Percentiles rank a stretch among this genome's conserved stretches.
Conservation (phyloP, 2,329 filamentous ascomycete species). For the Verticillium nubilum region DNA sequence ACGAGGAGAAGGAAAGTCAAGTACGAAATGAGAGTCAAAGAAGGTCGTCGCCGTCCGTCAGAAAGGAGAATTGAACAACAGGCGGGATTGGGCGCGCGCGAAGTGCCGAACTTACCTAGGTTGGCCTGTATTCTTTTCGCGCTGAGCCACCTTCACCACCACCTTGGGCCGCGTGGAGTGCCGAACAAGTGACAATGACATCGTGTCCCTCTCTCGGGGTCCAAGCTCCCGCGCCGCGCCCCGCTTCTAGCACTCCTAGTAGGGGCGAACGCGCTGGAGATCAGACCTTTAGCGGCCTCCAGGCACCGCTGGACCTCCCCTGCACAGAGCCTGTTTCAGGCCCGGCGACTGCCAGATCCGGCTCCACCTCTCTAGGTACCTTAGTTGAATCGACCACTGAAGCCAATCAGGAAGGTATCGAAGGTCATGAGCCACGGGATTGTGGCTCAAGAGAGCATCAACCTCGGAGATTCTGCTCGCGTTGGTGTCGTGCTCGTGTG, state of each 20-base stretch:
- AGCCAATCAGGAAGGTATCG: neutral
- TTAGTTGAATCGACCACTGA: neutral
- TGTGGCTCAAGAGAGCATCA: neutral
- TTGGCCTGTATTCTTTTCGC: neutral
- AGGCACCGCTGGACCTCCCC: neutral
- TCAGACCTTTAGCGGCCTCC: neutral
- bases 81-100: neutral
- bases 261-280: neutral
- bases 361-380: neutral
- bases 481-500: neutral
- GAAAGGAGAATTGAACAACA: neutral
- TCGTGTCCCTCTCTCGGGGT: neutral
- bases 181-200: neutral
- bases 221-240: neutral
- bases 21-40: neutral
- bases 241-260: neutral
- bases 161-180: no score
- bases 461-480: neutral
- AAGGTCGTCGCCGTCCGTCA: neutral
- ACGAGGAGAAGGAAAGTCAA: slow-evolving; percentile 2
- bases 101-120: neutral
- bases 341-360: neutral
- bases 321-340: neutral
- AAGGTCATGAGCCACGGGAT: neutral
- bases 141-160: neutral